These are phyloP conservation scores for Botryotinia globosa DNA, from an alignment of 2,329 filamentous ascomycete genomes.

Conservation along the genomic window DNA sequence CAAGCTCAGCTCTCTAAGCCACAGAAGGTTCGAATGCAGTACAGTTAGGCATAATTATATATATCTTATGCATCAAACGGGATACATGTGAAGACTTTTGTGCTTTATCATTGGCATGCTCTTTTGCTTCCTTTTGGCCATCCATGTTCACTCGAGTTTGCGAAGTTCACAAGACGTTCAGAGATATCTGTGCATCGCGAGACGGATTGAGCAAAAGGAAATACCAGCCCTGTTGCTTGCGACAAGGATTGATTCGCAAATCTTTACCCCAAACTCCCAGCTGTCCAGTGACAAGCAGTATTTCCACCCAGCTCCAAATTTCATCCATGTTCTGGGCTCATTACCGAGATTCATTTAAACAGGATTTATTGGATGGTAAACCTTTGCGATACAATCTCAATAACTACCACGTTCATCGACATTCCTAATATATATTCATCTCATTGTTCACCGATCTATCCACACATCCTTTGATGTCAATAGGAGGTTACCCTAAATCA, in stretches of 20 bases:
- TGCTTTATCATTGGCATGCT: not conserved
- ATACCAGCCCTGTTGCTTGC: not conserved
- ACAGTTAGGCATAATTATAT: not conserved
- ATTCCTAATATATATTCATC: not conserved
- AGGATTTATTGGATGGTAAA: not conserved
- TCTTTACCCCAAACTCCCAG: not conserved
- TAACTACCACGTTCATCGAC: not conserved
- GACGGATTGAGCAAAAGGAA: not conserved
- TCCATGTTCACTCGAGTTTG: not conserved
- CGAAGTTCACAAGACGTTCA: not conserved
- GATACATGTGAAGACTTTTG: not conserved
- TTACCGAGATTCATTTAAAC: conserved; percentile 3
- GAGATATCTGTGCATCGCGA: not conserved
- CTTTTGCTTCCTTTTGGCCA: not conserved
- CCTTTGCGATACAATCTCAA: not conserved
- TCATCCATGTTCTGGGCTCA: not conserved
- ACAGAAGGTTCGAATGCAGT: not conserved
- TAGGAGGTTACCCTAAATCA: not conserved
- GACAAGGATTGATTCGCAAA: not conserved
- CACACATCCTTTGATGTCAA: not conserved
- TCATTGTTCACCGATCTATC: conserved; percentile 8
- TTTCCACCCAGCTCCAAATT: not conserved
- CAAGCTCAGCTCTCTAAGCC: not conserved
- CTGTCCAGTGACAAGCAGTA: not conserved
- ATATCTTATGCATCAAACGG: not conserved